These are phyloP conservation scores for Daldinia loculata DNA, from an alignment of 495 filamentous ascomycete genomes.

Conservation along the genomic window DNA sequence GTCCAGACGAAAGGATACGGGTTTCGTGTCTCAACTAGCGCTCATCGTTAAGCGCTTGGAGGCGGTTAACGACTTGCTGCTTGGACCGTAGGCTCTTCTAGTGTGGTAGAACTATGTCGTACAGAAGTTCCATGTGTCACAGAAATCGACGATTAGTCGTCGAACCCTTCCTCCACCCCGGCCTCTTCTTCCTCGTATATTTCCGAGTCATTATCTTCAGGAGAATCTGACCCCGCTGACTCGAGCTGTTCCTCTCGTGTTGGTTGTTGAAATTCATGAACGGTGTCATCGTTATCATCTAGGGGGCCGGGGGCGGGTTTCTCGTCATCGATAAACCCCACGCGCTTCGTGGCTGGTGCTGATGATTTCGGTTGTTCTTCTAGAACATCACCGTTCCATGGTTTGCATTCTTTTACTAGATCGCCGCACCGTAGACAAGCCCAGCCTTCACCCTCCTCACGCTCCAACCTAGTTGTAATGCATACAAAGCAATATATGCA, in stretches of 20 bases:
- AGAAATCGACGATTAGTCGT: conserved; percentile 31
- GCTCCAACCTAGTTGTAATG: conserved; percentile 85
- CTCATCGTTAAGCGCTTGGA: background rate
- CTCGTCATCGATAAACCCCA: conserved; percentile 73
- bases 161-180: conserved; percentile 50
- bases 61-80: background rate
- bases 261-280: conserved; percentile 9
- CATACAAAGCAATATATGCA: conserved; percentile 98
- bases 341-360: conserved; percentile 66
- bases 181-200: conserved; percentile 58
- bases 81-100: background rate
- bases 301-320: conserved; percentile 29
- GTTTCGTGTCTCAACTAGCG: background rate
- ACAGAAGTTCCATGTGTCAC: background rate
- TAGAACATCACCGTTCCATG: conserved; percentile 90
- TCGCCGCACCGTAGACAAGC: conserved; percentile 91
- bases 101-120: background rate
- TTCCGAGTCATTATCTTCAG: conserved; percentile 50
- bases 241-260: conserved; percentile 19
- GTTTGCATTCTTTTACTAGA: conserved; percentile 84
- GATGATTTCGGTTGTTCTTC: conserved; percentile 60
- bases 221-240: conserved; percentile 30
- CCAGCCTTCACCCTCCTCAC: conserved; percentile 97
- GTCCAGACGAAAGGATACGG: background rate
- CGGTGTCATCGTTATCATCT: conserved; percentile 34